Percentiles rank a stretch among this genome's conserved stretches.
These are phyloP conservation scores for Citrullus colocynthis DNA, from an alignment of 306 rosid species.

Conservation along the genomic window DNA sequence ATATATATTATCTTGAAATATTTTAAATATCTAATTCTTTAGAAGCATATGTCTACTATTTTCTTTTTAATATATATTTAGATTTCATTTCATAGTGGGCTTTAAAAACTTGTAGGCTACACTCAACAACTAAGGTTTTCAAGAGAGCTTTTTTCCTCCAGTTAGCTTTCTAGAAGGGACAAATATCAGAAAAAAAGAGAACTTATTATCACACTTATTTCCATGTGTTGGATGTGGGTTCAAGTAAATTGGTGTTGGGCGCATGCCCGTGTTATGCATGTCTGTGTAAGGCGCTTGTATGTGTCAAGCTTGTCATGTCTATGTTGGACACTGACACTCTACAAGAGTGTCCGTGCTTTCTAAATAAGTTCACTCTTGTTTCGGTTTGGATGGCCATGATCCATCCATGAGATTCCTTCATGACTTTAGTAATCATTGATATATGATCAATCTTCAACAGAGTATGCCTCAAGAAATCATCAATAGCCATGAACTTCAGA, in stretches of 20 bases:
- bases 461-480: slow-evolving; percentile 93
- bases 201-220: too few relatives aligned
- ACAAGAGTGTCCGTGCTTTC: background rate
- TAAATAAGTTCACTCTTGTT: background rate
- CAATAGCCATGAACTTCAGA: slow-evolving; percentile 64
- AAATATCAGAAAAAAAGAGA: too few relatives aligned
- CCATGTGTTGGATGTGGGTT: background rate
- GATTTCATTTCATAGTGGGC: too few relatives aligned
- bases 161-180: too few relatives aligned
- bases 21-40: too few relatives aligned
- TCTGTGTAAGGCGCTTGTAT: background rate
- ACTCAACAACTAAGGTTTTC: too few relatives aligned
- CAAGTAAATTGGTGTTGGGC: background rate
- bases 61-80: too few relatives aligned
- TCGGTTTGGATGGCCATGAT: background rate
- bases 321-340: background rate
- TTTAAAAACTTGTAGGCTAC: too few relatives aligned
- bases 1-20: too few relatives aligned
- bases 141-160: too few relatives aligned
- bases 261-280: background rate
- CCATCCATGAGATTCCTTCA: background rate
- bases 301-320: background rate
- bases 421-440: background rate
- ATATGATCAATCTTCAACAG: slow-evolving; percentile 24
- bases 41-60: too few relatives aligned